These are phyloP conservation scores for Heliamphora pulchella DNA, from an alignment of 179 eudicot species.

Conservation along the genomic window DNA sequence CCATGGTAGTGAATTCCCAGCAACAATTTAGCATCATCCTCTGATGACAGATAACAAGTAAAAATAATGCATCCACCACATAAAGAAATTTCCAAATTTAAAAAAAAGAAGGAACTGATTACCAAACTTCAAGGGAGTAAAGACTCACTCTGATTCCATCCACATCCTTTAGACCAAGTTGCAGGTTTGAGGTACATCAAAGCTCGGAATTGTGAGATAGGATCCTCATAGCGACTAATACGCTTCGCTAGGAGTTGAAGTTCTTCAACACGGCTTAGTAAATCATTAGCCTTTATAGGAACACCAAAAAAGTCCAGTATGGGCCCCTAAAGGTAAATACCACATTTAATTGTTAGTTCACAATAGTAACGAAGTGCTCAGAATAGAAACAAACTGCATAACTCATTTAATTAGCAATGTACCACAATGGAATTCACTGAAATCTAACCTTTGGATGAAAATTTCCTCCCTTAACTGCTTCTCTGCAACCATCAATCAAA, in stretches of 20 bases:
- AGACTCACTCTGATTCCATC: constrained; percentile 96
- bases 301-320: constrained; percentile 94
- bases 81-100: constrained; percentile 2
- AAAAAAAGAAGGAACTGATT: neutral
- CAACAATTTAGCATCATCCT: constrained; percentile 96
- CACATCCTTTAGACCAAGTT: constrained; percentile 99
- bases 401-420: neutral
- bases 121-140: neutral
- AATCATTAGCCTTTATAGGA: constrained; percentile 88
- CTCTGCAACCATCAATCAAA: constrained; percentile 89
- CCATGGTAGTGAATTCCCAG: constrained; percentile 93
- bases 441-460: constrained; percentile 64
- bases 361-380: neutral
- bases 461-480: constrained; percentile 57
- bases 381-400: constrained; percentile 4
- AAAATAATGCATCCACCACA: constrained; percentile 5
- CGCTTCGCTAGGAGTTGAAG: constrained; percentile 90
- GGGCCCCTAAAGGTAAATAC: constrained; percentile 56
- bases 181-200: constrained; percentile 84
- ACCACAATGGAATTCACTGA: neutral
- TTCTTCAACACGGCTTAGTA: constrained; percentile 81
- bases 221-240: constrained; percentile 65
- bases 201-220: constrained; percentile 79
- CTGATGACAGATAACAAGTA: constrained; percentile 30
- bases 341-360: constrained; percentile 7